A percentile compares a stretch with the other conserved stretches of the same genome.
Evolutionary conservation across 805 yeast genomes (phyloP).

Genomic region (Hermanozyma aechmeae): DNA sequence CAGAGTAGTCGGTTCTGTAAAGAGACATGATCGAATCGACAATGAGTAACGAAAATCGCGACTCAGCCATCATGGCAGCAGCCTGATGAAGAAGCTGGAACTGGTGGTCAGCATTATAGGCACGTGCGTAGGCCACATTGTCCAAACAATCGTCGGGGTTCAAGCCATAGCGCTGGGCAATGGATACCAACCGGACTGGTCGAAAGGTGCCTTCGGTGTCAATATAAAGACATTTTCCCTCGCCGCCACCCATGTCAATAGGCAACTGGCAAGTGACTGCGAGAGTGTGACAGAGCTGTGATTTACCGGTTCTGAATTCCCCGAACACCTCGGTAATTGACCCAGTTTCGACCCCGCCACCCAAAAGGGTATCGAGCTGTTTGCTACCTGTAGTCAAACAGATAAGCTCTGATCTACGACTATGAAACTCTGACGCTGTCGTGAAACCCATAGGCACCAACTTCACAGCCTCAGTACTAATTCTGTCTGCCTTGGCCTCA

Average conservation of each 20-base stretch:
- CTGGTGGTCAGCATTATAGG: slow-evolving; percentile 96
- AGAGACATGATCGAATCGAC: slow-evolving; percentile 98
- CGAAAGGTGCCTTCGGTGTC: slow-evolving; percentile 97
- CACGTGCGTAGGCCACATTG: slow-evolving; percentile 95
- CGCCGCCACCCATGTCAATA: slow-evolving; percentile 96
- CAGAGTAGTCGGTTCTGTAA: slow-evolving; percentile 89
- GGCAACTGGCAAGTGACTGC: slow-evolving; percentile 97
- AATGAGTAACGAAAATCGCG: slow-evolving; percentile 79
- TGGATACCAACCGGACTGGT: slow-evolving; percentile 80
- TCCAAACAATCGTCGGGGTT: slow-evolving; percentile 92
- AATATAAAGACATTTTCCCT: slow-evolving; percentile 91
- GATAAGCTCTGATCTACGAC: slow-evolving; percentile 80
- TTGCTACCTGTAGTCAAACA: slow-evolving; percentile 94
- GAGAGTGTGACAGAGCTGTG: slow-evolving; percentile 92
- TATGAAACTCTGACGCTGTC: slow-evolving; percentile 90
- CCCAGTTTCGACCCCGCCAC: slow-evolving; percentile 97
- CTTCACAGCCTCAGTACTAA: slow-evolving; percentile 75
- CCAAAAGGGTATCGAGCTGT: slow-evolving; percentile 82
- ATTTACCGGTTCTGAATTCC: slow-evolving; percentile 95
- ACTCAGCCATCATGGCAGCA: slow-evolving; percentile 92
- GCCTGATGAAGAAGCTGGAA: slow-evolving; percentile 79
- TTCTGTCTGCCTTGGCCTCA: slow-evolving; percentile 87
- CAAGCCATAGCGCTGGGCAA: slow-evolving; percentile 85
- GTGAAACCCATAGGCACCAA: slow-evolving; percentile 94
- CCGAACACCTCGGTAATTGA: slow-evolving; percentile 95